Conservation (phyloP, 1,284 basidiomycete genomes). For the Leccinum fuscescens region DNA sequence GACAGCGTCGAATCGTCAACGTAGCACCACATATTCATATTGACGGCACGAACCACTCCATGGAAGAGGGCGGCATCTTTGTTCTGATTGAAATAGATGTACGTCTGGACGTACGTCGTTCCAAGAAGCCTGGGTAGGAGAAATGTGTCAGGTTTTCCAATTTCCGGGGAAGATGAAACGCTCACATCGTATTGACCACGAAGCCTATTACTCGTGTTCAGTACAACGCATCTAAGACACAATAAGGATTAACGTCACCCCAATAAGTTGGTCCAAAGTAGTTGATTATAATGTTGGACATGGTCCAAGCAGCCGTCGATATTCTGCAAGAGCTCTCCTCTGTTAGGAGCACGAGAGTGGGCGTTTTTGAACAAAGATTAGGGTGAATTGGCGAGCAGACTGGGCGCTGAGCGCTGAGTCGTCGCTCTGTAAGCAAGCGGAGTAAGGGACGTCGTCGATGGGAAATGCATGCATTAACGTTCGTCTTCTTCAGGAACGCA, state of each 20-base stretch:
- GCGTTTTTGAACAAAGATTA: not conserved
- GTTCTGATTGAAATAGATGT: constrained; percentile 8
- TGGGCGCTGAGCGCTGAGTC: not conserved
- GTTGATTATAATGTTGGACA: not conserved
- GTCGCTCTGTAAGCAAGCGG: not conserved
- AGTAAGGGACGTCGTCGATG: not conserved
- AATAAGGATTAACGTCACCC: not conserved
- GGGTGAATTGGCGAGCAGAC: not conserved
- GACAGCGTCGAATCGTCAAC: not conserved
- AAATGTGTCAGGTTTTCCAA: not conserved
- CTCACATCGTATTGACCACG: constrained; percentile 5
- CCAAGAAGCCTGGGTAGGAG: constrained; percentile 11
- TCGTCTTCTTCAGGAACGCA: not conserved
- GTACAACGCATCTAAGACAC: not conserved
- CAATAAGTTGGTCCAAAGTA: constrained; percentile 6
- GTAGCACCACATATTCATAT: not conserved
- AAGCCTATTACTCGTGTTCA: constrained; percentile 11
- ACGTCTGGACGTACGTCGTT: constrained; percentile 9
- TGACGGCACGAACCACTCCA: not conserved
- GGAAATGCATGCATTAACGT: not conserved
- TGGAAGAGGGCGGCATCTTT: not conserved
- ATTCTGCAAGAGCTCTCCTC: not conserved
- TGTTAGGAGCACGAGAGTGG: not conserved
- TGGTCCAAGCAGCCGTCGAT: not conserved
- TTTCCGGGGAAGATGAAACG: not conserved